phyloP scores from a whole-genome alignment of 2,329 filamentous ascomycete genomes.

The Trichophyton verrucosum region DNA sequence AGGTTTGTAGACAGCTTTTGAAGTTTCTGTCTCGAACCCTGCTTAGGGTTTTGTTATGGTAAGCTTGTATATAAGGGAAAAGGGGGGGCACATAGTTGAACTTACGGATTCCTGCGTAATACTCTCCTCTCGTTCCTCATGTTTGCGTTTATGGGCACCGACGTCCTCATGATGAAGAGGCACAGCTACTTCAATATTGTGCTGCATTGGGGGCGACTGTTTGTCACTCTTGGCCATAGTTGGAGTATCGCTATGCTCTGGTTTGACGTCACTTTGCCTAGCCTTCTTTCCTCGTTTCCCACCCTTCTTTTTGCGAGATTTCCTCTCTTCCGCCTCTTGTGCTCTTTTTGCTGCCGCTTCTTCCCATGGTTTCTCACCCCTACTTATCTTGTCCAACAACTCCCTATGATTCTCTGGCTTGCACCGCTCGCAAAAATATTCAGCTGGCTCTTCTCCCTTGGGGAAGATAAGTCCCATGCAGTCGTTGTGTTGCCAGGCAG shows the following conservation, averaged over 20 bases:
- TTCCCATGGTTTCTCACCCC: slow-evolving; percentile 81
- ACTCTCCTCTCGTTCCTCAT: slow-evolving; percentile 22
- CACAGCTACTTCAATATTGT: slow-evolving; percentile 18
- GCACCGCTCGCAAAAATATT: slow-evolving; percentile 91
- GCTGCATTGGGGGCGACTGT: slow-evolving; percentile 19
- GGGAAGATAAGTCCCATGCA: slow-evolving; percentile 79
- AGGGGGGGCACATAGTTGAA: not conserved
- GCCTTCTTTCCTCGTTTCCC: slow-evolving; percentile 48
- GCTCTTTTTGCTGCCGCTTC: slow-evolving; percentile 51
- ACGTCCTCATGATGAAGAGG: slow-evolving; percentile 13
- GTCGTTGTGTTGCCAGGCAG: slow-evolving; percentile 93
- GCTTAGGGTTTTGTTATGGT: not conserved
- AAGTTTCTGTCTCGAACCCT: slow-evolving; percentile 34
- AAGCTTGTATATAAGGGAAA: not conserved
- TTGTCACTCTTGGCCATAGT: slow-evolving; percentile 18
- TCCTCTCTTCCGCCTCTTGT: slow-evolving; percentile 46
- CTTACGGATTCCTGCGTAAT: slow-evolving; percentile 23
- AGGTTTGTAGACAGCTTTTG: slow-evolving; percentile 25
- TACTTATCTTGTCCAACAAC: slow-evolving; percentile 62
- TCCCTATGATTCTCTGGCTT: slow-evolving; percentile 70
- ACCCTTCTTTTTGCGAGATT: slow-evolving; percentile 45
- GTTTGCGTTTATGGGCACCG: slow-evolving; percentile 34
- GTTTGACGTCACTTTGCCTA: slow-evolving; percentile 53
- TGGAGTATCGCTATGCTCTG: slow-evolving; percentile 30
- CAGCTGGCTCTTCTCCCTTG: slow-evolving; percentile 60